phyloP scores from a whole-genome alignment of 805 yeast genomes.

The Candida nitratophila region DNA sequence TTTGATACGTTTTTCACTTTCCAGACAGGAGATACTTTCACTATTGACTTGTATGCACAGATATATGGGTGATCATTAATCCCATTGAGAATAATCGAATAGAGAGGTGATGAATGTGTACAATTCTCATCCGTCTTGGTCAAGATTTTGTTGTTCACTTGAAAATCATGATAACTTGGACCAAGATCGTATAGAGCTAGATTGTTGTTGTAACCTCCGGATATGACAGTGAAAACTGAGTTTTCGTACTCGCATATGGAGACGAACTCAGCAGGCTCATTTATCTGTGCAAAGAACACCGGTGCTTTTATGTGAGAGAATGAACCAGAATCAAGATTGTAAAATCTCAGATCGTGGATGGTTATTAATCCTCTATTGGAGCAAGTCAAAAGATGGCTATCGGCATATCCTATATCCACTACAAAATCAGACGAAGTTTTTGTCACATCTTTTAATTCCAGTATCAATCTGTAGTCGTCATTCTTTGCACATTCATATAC shows the following conservation, averaged over 20 bases:
- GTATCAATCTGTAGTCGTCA: constrained; percentile 4
- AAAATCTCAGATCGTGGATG: constrained; percentile 10
- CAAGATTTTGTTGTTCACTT: not conserved
- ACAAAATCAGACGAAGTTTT: constrained; percentile 10
- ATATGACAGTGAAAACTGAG: constrained; percentile 10
- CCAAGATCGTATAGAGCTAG: constrained; percentile 13
- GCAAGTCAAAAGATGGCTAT: constrained; percentile 14
- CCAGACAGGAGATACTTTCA: constrained; percentile 13
- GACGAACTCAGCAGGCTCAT: constrained; percentile 16
- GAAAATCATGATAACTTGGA: constrained; percentile 3
- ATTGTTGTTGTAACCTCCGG: constrained; percentile 18
- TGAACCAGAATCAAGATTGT: not conserved
- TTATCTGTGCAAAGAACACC: constrained; percentile 13
- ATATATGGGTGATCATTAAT: too few species aligned
- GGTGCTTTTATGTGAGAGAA: not conserved
- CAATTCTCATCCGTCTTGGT: too few species aligned
- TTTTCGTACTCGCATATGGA: too few species aligned
- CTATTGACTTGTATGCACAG: not conserved
- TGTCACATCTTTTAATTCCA: constrained; percentile 7
- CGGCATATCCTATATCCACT: constrained; percentile 12
- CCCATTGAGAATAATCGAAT: not conserved
- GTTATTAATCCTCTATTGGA: constrained; percentile 18
- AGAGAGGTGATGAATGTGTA: too few species aligned
- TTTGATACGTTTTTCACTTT: constrained; percentile 9
- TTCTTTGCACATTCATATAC: constrained; percentile 5